Conservation (phyloP, 208 protist genomes). For the Acanthamoeba sp. region DNA sequence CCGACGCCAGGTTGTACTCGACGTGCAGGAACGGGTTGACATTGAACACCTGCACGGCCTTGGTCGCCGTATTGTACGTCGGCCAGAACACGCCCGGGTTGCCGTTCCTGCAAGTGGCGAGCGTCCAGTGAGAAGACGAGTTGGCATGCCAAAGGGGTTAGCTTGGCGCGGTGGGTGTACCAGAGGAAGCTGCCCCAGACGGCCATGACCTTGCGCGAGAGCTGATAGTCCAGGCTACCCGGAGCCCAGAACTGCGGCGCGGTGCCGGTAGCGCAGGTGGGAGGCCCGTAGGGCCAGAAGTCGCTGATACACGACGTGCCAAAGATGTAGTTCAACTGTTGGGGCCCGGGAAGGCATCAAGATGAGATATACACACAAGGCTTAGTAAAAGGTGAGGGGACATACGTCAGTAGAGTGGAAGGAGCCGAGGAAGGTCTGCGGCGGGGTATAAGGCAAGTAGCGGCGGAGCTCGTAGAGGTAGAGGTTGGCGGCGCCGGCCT, state of each 20-base stretch:
- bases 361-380: too few species aligned
- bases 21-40: not conserved
- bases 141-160: not conserved
- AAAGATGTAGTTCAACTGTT: conserved; percentile 44
- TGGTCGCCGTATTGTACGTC: not conserved
- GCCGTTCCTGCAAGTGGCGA: not conserved
- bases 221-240: not conserved
- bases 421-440: conserved; percentile 35
- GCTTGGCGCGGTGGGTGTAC: not conserved
- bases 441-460: conserved; percentile 1
- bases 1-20: conserved; percentile 10
- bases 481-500: not conserved
- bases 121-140: not conserved
- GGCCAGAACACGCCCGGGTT: conserved; percentile 22
- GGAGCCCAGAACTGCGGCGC: not conserved
- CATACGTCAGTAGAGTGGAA: conserved; percentile 53
- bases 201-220: conserved; percentile 15
- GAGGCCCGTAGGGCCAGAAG: conserved; percentile 55
- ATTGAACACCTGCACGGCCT: conserved; percentile 10
- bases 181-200: conserved; percentile 45
- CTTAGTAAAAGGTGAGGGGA: not conserved
- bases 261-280: conserved; percentile 30
- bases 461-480: conserved; percentile 18
- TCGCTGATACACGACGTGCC: conserved; percentile 53
- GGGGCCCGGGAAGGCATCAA: not conserved